phyloP scores from a whole-genome alignment of 176 grass and related monocot species.

The Rhynchospora tenuis region DNA sequence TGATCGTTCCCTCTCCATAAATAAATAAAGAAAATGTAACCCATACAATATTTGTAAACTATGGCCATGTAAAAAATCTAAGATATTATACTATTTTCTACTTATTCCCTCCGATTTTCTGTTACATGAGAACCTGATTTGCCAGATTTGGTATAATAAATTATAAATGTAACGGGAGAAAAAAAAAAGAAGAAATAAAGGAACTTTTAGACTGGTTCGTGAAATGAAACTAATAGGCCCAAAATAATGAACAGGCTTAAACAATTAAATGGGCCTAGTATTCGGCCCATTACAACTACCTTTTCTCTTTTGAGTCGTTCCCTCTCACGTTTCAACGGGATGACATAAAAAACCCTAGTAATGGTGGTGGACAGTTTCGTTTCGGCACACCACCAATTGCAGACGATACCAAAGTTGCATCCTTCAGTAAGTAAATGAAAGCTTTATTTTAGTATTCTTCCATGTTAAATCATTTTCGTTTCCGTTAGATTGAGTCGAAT shows the following conservation, averaged over 20 bases:
- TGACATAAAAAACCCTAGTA: background rate
- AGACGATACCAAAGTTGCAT: background rate
- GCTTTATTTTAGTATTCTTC: background rate
- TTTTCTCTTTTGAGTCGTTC: background rate
- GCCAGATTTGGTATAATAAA: too few relatives aligned
- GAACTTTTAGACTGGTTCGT: background rate
- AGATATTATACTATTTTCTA: too few relatives aligned
- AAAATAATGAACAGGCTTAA: background rate
- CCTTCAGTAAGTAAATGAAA: background rate
- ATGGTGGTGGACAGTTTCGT: background rate
- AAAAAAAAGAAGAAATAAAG: background rate
- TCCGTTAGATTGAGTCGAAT: background rate
- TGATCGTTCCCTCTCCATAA: too few relatives aligned
- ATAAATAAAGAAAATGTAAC: too few relatives aligned
- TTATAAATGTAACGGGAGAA: too few relatives aligned
- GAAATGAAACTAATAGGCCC: background rate
- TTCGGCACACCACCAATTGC: background rate
- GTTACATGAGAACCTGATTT: too few relatives aligned
- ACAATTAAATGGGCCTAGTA: background rate
- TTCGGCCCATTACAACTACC: background rate
- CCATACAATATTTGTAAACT: too few relatives aligned
- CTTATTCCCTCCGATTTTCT: too few relatives aligned
- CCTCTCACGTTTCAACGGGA: background rate
- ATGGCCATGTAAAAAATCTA: too few relatives aligned
- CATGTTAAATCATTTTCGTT: background rate